Evolutionary conservation across 2,329 filamentous ascomycete species (phyloP).

Genomic region (Tolypocladium guangdongense): DNA sequence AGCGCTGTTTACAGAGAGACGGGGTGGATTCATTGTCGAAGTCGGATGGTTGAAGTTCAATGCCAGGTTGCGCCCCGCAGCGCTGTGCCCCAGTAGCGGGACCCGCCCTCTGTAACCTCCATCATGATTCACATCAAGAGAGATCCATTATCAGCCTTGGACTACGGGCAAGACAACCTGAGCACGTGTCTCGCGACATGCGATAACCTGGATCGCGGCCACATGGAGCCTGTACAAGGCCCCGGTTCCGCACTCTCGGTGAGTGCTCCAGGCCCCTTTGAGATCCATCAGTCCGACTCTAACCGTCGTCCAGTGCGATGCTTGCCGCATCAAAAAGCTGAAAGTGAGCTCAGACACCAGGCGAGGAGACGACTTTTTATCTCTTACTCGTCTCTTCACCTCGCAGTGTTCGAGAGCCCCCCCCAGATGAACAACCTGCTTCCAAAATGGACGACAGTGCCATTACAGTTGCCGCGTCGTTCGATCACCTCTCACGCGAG

Average conservation of each 20-base stretch:
- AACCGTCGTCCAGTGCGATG: constrained; percentile 3
- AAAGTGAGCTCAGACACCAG: not conserved
- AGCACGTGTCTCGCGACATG: not conserved
- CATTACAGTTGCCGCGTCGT: constrained; percentile 14
- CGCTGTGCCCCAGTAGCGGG: too few relatives aligned
- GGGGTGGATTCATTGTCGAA: too few relatives aligned
- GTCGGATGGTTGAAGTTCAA: too few relatives aligned
- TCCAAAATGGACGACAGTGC: constrained; percentile 11
- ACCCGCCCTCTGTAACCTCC: too few relatives aligned
- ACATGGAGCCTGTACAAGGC: not conserved
- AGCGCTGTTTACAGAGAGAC: too few relatives aligned
- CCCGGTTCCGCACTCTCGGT: not conserved
- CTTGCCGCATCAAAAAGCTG: constrained; percentile 7
- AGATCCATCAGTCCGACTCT: not conserved
- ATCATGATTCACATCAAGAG: not conserved
- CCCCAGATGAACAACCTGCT: constrained; percentile 13
- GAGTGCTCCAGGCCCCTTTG: not conserved
- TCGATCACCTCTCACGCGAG: constrained; percentile 15
- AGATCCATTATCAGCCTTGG: not conserved
- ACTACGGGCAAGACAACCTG: not conserved
- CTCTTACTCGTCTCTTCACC: not conserved
- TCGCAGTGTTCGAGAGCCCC: constrained; percentile 14
- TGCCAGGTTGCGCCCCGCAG: too few relatives aligned
- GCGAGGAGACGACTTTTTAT: too few relatives aligned
- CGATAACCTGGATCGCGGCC: not conserved